Base-by-base conservation (phyloP, 768 basidiomycete genomes). In the Postia placenta region DNA sequence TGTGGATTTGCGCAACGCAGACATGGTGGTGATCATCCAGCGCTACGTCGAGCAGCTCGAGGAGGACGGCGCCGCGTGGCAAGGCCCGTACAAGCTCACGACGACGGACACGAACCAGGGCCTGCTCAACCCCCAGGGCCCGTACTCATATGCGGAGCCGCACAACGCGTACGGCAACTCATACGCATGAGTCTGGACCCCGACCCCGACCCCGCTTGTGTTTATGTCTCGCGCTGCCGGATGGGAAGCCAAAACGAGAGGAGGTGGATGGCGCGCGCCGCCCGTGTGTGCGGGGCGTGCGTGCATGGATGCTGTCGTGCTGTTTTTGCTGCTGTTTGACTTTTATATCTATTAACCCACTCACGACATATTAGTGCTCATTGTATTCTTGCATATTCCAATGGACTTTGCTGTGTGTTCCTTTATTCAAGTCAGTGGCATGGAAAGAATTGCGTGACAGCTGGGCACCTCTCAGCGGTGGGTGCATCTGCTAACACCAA, bases 21-120 rank as follows among this genome's bases (percentile, higher is more conserved):
- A 61, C 46, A 57, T 64, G 43, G 58, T 58, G 9, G 45, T 55
- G 26, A 51, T 61, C 48, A 61, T 64, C 46, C 55, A 57, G 47
- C 59, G 60, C 20, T 64, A 64, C 53, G 53, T 54, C 45, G 51
- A 55, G 47, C 63, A 64, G 56, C 63, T 64, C 51, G 58, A 64
- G 47, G 54, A 57, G 23, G 61, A 62, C 51, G 52, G 48, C 49
- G 56, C 54, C 36, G 47, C 53, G 37, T 28, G 36, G 38, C 47
- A 47, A 17, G 57, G 56, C 56, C 53, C 56, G 50, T 64, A 62
- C 58, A 55, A 56, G 52, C 53, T 55, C 50, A 52, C 53, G 28
- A 47, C 51, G 40, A 47, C 53, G 35, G 56, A 57, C 20, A 48
- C 51, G 27, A 54, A 61, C 53, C 58, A 62, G 53, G 61, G 61